Percentiles rank a stretch among this genome's conserved stretches.
phyloP scores from a whole-genome alignment of 805 yeast genomes.

The Candida ovalis region DNA sequence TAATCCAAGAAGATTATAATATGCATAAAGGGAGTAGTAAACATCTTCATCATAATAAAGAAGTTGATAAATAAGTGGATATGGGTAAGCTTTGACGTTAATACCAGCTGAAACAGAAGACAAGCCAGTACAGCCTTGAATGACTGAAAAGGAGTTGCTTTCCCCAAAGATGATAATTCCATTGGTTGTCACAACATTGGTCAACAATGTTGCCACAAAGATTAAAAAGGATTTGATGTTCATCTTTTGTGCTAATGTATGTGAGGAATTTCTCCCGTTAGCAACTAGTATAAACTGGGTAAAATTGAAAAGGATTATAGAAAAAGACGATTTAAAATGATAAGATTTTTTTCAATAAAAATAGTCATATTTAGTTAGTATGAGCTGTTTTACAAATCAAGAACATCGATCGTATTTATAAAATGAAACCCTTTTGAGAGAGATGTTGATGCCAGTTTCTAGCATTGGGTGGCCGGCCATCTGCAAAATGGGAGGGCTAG shows the following conservation, averaged over 20 bases:
- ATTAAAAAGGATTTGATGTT: not conserved
- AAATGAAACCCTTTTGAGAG: no score
- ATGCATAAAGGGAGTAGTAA: constrained; percentile 3
- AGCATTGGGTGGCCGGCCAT: no score
- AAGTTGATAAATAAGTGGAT: not conserved
- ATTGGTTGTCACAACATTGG: not conserved
- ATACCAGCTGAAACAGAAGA: constrained; percentile 1
- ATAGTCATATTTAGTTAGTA: no score
- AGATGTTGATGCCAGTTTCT: no score
- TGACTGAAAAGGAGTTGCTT: not conserved
- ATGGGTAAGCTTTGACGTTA: constrained; percentile 2
- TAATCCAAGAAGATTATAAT: not conserved
- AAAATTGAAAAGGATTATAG: no score
- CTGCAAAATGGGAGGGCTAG: no score
- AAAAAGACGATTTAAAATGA: not conserved
- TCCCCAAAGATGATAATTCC: constrained; percentile 1
- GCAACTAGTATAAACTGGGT: not conserved
- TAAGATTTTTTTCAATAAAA: not conserved
- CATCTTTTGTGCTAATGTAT: not conserved
- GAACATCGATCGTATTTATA: not conserved
- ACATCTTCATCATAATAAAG: not conserved
- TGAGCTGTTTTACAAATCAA: not conserved
- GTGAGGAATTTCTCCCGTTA: not conserved
- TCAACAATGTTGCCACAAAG: not conserved
- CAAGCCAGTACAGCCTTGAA: constrained; percentile 5